Conservation (phyloP, 2,329 filamentous ascomycete genomes). For the Fusarium scirpi region DNA sequence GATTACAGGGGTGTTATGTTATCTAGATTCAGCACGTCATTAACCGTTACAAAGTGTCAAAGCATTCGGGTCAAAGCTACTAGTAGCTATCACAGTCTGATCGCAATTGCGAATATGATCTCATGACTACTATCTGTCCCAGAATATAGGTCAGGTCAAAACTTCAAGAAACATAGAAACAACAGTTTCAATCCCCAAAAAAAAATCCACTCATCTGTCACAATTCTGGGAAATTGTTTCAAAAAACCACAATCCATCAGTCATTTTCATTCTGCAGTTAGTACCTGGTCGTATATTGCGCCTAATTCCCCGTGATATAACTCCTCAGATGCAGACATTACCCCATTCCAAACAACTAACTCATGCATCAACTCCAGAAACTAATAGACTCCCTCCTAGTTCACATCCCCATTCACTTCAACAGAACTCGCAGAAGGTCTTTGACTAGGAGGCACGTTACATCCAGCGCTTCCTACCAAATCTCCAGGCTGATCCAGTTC, state of each 20-base stretch:
- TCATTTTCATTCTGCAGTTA: constrained; percentile 5
- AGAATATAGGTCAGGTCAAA: neutral
- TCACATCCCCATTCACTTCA: constrained; percentile 19
- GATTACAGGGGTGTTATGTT: neutral
- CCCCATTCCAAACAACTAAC: neutral
- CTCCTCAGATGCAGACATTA: neutral
- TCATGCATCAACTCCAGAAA: constrained; percentile 19
- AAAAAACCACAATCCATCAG: neutral
- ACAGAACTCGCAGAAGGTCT: neutral
- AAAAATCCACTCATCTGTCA: neutral
- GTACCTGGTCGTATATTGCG: constrained; percentile 22
- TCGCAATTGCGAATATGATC: neutral
- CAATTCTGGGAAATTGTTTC: neutral
- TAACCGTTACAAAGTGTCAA: neutral
- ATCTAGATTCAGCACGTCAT: neutral
- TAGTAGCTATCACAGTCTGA: neutral
- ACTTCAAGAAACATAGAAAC: constrained; percentile 3
- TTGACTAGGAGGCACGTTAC: constrained; percentile 16
- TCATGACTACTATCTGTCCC: neutral
- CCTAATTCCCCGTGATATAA: constrained; percentile 19
- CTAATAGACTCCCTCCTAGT: constrained; percentile 13
- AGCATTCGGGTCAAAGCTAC: neutral
- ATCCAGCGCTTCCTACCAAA: constrained; percentile 53
- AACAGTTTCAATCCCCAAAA: neutral
- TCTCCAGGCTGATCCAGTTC: constrained; percentile 61